Base-by-base conservation (phyloP, 768 basidiomycete species). In the Suillus plorans region DNA sequence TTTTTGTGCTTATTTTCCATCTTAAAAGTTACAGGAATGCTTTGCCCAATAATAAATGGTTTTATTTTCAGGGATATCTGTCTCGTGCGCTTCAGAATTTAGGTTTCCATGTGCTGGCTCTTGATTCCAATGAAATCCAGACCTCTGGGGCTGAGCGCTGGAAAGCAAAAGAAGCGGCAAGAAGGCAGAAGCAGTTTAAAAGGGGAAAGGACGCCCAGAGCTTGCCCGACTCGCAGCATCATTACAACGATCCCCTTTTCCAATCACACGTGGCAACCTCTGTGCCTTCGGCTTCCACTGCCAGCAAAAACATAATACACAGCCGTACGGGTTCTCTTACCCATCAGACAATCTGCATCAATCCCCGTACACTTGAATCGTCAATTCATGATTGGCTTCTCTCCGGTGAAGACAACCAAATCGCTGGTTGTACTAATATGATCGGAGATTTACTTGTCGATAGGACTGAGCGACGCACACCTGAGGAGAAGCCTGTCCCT, bases 81-180 rank as follows among this genome's bases (percentile, higher is more conserved):
- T 89, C 89, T 18, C 83, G 89, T 28, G 75, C 73, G 8, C 72
- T 84, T 1, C 70, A 76, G 18, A 74, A 75, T 53, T 62, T 75
- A 25, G 74, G 69, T 10, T 67, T 82, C 6, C 80, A 84, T 57
- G 82, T 91, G 14, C 84, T 92, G 5, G 91, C 90, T 0, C 80
- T 92, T 28, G 91, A 92, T 72, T 84, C 81, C 36, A 82, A 87
- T 65, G 77, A 80, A 44, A 78, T 76, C 13, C 90, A 90, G 69
- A 86, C 86, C 0, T 73, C 74, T n/a, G 88, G 87, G 9, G 87
- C 89, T 0, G 78, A 80, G 63, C 75, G 79, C 22, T 81, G 85
- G 80, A 77, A 78, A 69, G 58, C 63, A 37, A 69, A 63, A 63
- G 69, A 72, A 60, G 69, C 66, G 20, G 56, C 65, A 44, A 71